Evolutionary conservation across 345 rosid species (phyloP).

Genomic region (Geranium rotundifolium): DNA sequence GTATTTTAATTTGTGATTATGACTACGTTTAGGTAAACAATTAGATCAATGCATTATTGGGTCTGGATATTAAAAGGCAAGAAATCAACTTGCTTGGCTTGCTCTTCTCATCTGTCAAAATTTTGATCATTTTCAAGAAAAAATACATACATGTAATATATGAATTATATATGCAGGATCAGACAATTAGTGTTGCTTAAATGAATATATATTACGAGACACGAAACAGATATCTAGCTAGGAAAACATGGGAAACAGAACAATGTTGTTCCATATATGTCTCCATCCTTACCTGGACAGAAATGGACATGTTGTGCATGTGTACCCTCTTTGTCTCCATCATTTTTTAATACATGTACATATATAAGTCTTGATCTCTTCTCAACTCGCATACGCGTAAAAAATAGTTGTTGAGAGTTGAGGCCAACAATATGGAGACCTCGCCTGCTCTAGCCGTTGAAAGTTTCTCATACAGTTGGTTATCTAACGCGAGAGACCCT

Average conservation of each 20-base stretch:
- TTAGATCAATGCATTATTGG: no score
- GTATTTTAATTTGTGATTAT: no score
- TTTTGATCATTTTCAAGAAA: no score
- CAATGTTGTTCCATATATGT: background rate
- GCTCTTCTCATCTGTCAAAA: no score
- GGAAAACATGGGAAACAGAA: background rate
- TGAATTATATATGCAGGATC: no score
- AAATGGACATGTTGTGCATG: background rate
- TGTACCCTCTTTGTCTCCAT: background rate
- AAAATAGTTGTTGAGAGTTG: background rate
- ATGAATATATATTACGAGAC: background rate
- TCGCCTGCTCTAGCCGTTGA: conserved; percentile 21
- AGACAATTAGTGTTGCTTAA: no score
- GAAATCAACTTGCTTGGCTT: no score
- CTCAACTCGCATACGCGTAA: no score
- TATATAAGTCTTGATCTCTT: no score
- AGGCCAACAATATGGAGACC: conserved; percentile 24
- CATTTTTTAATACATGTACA: background rate
- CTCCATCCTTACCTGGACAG: background rate
- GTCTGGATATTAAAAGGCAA: no score
- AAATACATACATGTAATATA: no score
- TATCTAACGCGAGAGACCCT: conserved; percentile 21
- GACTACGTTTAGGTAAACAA: no score
- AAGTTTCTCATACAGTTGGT: conserved; percentile 49
- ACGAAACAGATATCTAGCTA: background rate